Percentiles rank a stretch among this genome's conserved stretches.
phyloP scores from a whole-genome alignment of 2,329 filamentous ascomycete species.

The Colletotrichum sp. region DNA sequence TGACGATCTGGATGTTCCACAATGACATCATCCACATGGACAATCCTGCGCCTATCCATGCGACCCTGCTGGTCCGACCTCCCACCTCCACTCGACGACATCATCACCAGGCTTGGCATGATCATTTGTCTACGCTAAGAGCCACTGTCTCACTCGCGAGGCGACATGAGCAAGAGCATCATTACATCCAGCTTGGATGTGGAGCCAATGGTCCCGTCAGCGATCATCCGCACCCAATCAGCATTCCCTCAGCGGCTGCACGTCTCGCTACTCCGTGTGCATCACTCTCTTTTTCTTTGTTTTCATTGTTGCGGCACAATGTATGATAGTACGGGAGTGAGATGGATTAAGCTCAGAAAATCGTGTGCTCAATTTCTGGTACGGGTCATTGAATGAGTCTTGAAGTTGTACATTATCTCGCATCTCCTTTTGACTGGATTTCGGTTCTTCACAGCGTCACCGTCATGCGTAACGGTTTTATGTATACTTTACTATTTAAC shows the following conservation, averaged over 20 bases:
- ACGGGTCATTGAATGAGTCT: not conserved
- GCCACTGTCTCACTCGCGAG: not conserved
- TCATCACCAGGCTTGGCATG: constrained; percentile 9
- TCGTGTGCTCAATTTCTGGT: too few species aligned
- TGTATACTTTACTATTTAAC: not conserved
- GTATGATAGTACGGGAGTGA: not conserved
- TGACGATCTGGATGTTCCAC: constrained; percentile 8
- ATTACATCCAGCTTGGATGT: not conserved
- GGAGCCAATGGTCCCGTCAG: not conserved
- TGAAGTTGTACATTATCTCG: not conserved
- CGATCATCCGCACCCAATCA: not conserved
- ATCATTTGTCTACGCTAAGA: not conserved
- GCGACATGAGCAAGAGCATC: not conserved
- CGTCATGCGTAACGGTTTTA: not conserved
- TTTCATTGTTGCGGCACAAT: not conserved
- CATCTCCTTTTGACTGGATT: not conserved
- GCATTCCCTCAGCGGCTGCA: not conserved
- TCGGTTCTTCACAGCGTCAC: not conserved
- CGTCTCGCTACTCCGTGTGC: too few species aligned
- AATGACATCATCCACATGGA: constrained; percentile 6
- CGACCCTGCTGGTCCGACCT: not conserved
- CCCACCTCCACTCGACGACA: not conserved
- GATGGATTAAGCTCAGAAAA: not conserved
- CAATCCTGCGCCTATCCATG: not conserved
- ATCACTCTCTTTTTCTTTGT: not conserved